These are phyloP conservation scores for Colletotrichum sp. DNA, from an alignment of 2,329 filamentous ascomycete species.

Conservation along the genomic window DNA sequence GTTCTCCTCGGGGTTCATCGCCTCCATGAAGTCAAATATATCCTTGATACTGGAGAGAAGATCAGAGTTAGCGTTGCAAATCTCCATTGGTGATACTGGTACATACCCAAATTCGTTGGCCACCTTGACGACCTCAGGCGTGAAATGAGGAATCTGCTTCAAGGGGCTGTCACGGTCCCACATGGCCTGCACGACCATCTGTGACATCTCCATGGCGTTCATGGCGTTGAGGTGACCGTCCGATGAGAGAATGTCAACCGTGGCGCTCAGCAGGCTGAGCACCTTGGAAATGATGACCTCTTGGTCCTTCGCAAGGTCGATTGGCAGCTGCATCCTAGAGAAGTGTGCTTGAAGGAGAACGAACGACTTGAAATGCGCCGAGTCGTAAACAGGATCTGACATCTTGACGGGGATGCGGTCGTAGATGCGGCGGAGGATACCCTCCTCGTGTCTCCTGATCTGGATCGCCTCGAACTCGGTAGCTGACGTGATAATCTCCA, in stretches of 20 bases:
- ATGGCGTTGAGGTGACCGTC: conserved; percentile 97
- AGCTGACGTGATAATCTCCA: conserved; percentile 96
- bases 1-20: conserved; percentile 96
- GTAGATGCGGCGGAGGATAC: conserved; percentile 88
- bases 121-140: conserved; percentile 80
- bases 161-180: conserved; percentile 97
- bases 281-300: conserved; percentile 86
- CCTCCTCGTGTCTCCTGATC: conserved; percentile 90
- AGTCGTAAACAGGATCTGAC: conserved; percentile 83
- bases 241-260: conserved; percentile 93
- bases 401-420: conserved; percentile 96
- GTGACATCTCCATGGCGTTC: conserved; percentile 98
- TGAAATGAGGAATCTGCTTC: conserved; percentile 97
- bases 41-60: conserved; percentile 74
- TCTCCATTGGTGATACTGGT: background rate
- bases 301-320: conserved; percentile 95
- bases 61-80: conserved; percentile 33
- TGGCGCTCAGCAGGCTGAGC: conserved; percentile 86
- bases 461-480: conserved; percentile 97
- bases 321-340: conserved; percentile 93
- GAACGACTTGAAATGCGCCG: conserved; percentile 98
- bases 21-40: conserved; percentile 97
- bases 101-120: conserved; percentile 79
- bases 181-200: conserved; percentile 99
- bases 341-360: conserved; percentile 98